Conservation (phyloP, 2,329 filamentous ascomycete species). For the Penicillium sp. region DNA sequence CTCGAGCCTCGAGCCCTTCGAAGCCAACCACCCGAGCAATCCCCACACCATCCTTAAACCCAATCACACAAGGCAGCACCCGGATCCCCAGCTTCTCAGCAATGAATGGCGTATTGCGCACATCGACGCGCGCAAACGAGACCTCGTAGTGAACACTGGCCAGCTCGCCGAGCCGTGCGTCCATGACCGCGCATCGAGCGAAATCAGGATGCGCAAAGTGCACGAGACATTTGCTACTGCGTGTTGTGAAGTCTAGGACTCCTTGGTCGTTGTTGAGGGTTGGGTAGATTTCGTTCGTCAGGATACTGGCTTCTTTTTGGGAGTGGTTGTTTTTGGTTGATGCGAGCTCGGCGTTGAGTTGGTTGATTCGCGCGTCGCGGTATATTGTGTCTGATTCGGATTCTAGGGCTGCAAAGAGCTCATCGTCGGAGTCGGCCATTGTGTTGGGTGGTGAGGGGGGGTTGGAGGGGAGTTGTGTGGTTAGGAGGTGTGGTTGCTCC, state of each 20-base stretch:
- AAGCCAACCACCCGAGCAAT: constrained; percentile 51
- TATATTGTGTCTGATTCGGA: constrained; percentile 56
- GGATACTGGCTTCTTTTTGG: constrained; percentile 26
- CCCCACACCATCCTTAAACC: constrained; percentile 49
- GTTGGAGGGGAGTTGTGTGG: constrained; percentile 3
- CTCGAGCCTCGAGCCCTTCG: constrained; percentile 46
- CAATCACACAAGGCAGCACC: constrained; percentile 52
- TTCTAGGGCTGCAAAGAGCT: constrained; percentile 61
- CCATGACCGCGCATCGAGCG: constrained; percentile 63
- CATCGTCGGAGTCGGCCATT: constrained; percentile 56
- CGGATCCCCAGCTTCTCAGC: constrained; percentile 50
- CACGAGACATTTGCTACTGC: constrained; percentile 58
- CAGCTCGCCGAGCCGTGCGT: constrained; percentile 56
- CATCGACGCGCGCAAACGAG: constrained; percentile 49
- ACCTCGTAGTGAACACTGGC: constrained; percentile 44
- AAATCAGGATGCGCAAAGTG: constrained; percentile 69
- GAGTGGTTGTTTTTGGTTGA: constrained; percentile 48
- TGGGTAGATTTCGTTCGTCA: constrained; percentile 36
- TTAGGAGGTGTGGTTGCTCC: constrained; percentile 8
- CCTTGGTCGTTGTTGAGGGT: constrained; percentile 55
- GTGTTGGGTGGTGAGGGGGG: constrained; percentile 18
- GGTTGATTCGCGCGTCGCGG: constrained; percentile 59
- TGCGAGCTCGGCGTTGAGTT: constrained; percentile 60
- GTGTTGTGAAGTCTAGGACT: constrained; percentile 62
- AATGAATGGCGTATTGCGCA: constrained; percentile 50